A percentile compares a stretch with the other conserved stretches of the same genome.
Conservation (phyloP, 345 rosid genomes). For the Gossypium mustelinum region DNA sequence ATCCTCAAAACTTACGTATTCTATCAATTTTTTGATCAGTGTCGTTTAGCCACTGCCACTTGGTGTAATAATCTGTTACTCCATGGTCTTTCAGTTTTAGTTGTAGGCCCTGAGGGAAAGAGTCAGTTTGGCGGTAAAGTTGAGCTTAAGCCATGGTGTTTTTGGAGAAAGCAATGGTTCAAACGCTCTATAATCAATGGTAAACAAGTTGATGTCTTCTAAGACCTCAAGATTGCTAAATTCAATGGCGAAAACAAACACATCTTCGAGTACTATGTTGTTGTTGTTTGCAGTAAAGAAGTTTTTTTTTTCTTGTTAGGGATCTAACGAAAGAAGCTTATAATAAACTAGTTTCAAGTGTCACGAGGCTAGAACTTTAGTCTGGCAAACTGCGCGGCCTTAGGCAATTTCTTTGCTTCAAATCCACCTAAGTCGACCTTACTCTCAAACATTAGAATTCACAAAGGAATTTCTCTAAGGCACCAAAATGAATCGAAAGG, state of each 20-base stretch:
- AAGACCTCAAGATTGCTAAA: conserved; percentile 63
- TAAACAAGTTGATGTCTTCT: conserved; percentile 49
- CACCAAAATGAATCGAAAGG: no score
- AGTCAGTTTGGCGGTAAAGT: conserved; percentile 46
- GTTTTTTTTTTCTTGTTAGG: conserved; percentile 64
- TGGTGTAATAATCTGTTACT: conserved; percentile 65
- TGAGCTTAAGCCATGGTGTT: conserved; percentile 70
- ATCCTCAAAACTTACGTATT: no score
- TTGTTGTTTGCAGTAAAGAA: conserved; percentile 63
- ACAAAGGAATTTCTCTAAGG: no score
- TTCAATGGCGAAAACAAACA: conserved; percentile 66
- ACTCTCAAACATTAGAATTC: no score
- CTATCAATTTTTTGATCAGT: conserved; percentile 17
- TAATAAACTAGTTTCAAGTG: conserved; percentile 31
- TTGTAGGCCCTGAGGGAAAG: conserved; percentile 22
- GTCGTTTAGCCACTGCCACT: conserved; percentile 48
- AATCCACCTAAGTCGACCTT: no score
- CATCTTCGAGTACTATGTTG: conserved; percentile 58
- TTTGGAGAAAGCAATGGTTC: conserved; percentile 67
- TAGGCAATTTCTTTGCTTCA: no score
- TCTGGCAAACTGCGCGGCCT: no score
- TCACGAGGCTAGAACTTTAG: no score
- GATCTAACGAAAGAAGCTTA: conserved; percentile 68
- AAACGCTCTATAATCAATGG: conserved; percentile 44
- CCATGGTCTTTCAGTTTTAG: conserved; percentile 37